phyloP scores from a whole-genome alignment of 2,329 filamentous ascomycete species.

The Sclerotinia spermophila region DNA sequence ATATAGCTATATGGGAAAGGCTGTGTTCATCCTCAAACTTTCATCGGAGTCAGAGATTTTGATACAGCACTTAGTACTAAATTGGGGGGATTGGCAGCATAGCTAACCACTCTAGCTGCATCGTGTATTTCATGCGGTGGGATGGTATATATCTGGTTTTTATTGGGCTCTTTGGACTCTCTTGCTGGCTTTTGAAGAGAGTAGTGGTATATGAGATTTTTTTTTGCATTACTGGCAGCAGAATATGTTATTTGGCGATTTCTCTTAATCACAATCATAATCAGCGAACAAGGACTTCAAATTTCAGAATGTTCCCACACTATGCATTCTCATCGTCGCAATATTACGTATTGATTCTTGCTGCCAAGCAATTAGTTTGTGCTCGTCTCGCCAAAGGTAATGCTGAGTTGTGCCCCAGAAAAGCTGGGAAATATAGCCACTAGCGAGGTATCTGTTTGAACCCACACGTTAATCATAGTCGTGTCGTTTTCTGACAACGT shows the following conservation, averaged over 20 bases:
- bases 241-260: neutral
- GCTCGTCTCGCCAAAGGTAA: neutral
- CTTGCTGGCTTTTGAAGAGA: neutral
- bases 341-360: neutral
- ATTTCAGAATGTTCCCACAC: neutral
- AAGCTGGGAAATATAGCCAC: neutral
- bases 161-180: neutral
- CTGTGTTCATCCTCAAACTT: no score
- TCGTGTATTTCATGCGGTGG: neutral
- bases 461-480: no score
- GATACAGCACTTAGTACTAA: no score
- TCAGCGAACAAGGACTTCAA: neutral
- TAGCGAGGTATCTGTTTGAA: neutral
- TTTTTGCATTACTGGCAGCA: neutral
- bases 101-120: neutral
- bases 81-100: neutral
- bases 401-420: no score
- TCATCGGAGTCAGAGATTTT: no score
- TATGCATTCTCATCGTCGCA: neutral
- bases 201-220: neutral
- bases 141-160: neutral
- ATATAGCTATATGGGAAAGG: no score
- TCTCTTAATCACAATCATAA: neutral
- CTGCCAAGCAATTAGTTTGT: neutral
- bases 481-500: neutral